These are phyloP conservation scores for Kuraishia floccosa DNA, from an alignment of 805 yeast species.

Conservation along the genomic window DNA sequence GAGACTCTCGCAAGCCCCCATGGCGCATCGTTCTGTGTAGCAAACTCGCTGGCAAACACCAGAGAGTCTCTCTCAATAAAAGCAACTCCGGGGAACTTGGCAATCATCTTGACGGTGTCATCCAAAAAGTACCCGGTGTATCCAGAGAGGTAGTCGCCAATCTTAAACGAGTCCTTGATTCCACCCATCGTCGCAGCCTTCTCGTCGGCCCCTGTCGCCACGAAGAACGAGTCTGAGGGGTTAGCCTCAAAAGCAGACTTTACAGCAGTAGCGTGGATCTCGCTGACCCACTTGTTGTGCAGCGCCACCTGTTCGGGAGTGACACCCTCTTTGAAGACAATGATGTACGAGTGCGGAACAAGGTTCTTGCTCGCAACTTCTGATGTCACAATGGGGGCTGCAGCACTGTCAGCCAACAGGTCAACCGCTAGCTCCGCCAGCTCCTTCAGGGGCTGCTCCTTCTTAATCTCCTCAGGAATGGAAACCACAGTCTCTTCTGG, in stretches of 20 bases:
- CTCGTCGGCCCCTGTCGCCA: constrained; percentile 14
- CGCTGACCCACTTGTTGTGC: constrained; percentile 60
- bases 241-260: constrained; percentile 15
- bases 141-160: constrained; percentile 53
- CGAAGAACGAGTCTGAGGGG: constrained; percentile 26
- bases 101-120: constrained; percentile 59
- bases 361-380: constrained; percentile 29
- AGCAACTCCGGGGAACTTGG: constrained; percentile 41
- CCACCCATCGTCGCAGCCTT: constrained; percentile 28
- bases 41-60: constrained; percentile 52
- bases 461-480: background rate
- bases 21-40: constrained; percentile 75
- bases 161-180: constrained; percentile 46
- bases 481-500: background rate
- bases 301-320: constrained; percentile 39
- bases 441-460: constrained; percentile 1
- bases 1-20: constrained; percentile 93
- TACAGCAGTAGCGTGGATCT: constrained; percentile 32
- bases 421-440: constrained; percentile 3
- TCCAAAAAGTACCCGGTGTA: constrained; percentile 80
- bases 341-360: constrained; percentile 70
- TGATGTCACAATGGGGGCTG: constrained; percentile 37
- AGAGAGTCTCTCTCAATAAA: constrained; percentile 63
- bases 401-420: constrained; percentile 10
- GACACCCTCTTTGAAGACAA: constrained; percentile 67